Evolutionary conservation across 164 flowering plant genomes (phyloP).

Genomic region (Kingdonia uniflora): DNA sequence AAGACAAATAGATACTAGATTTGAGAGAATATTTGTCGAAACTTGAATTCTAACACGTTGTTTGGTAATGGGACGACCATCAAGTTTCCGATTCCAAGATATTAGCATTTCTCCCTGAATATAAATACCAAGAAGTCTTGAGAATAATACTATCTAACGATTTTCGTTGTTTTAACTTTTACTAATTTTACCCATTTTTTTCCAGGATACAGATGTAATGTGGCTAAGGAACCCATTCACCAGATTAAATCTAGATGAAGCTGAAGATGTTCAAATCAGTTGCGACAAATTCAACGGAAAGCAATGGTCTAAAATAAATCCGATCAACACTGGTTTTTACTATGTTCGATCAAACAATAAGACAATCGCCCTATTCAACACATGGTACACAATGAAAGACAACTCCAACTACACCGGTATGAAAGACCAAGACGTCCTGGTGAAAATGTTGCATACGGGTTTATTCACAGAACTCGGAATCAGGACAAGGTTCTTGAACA

Average conservation of each 20-base stretch:
- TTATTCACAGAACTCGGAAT: constrained; percentile 18
- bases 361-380: constrained; percentile 37
- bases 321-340: constrained; percentile 66
- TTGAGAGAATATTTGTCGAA: too few relatives aligned
- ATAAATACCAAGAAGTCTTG: too few relatives aligned
- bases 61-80: too few relatives aligned
- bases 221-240: constrained; percentile 6
- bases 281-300: not conserved
- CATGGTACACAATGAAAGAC: constrained; percentile 42
- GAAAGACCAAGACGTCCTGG: constrained; percentile 72
- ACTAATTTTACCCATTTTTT: not conserved
- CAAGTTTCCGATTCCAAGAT: too few relatives aligned
- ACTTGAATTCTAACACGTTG: too few relatives aligned
- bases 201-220: constrained; percentile 6
- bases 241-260: not conserved
- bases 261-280: constrained; percentile 2
- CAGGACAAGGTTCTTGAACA: constrained; percentile 25
- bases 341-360: constrained; percentile 41
- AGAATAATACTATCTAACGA: too few relatives aligned
- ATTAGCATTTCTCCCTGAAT: too few relatives aligned
- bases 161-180: too few relatives aligned
- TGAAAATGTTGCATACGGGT: constrained; percentile 18
- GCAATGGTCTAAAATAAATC: not conserved
- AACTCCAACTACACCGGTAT: constrained; percentile 23
- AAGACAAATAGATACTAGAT: too few relatives aligned